A percentile compares a stretch with the other conserved stretches of the same genome.
Evolutionary conservation across 768 basidiomycete genomes (phyloP).

Genomic region (Cantharellus anzutake): DNA sequence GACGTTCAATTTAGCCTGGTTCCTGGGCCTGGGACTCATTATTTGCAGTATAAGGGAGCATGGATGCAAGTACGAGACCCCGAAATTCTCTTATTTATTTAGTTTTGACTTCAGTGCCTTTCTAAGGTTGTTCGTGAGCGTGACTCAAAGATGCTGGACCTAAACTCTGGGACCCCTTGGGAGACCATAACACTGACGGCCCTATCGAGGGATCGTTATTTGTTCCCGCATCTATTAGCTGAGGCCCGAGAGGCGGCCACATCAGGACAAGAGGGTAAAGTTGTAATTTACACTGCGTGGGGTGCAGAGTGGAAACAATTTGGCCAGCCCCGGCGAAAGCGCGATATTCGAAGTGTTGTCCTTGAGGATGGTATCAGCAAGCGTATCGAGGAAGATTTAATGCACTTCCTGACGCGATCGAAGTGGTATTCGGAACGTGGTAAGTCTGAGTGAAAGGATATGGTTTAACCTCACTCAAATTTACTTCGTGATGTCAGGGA

Average conservation of each 20-base stretch:
- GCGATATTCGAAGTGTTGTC: conserved; percentile 78
- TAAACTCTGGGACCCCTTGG: conserved; percentile 88
- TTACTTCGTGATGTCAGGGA: conserved; percentile 33
- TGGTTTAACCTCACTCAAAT: not conserved
- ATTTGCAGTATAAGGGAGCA: conserved; percentile 70
- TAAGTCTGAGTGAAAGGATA: conserved; percentile 16
- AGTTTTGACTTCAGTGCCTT: not conserved
- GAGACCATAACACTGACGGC: conserved; percentile 92
- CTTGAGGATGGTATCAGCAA: conserved; percentile 69
- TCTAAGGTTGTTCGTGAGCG: conserved; percentile 85
- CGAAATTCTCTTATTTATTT: conserved; percentile 5
- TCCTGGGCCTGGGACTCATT: conserved; percentile 88
- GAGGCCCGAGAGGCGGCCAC: conserved; percentile 87
- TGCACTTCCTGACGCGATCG: conserved; percentile 60
- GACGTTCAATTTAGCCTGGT: conserved; percentile 84
- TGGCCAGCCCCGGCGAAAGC: conserved; percentile 72
- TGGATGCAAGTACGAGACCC: conserved; percentile 72
- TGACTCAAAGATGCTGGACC: conserved; percentile 78
- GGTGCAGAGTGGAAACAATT: conserved; percentile 93
- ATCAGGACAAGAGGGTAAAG: conserved; percentile 75
- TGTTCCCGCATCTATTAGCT: conserved; percentile 62
- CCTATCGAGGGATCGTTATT: conserved; percentile 61
- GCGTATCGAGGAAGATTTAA: conserved; percentile 61
- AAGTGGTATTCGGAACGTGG: conserved; percentile 97
- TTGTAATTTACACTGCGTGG: conserved; percentile 93